Percentiles rank a stretch among this genome's conserved stretches.
phyloP scores from a whole-genome alignment of 2,329 filamentous ascomycete species.

The Colletotrichum sp. region DNA sequence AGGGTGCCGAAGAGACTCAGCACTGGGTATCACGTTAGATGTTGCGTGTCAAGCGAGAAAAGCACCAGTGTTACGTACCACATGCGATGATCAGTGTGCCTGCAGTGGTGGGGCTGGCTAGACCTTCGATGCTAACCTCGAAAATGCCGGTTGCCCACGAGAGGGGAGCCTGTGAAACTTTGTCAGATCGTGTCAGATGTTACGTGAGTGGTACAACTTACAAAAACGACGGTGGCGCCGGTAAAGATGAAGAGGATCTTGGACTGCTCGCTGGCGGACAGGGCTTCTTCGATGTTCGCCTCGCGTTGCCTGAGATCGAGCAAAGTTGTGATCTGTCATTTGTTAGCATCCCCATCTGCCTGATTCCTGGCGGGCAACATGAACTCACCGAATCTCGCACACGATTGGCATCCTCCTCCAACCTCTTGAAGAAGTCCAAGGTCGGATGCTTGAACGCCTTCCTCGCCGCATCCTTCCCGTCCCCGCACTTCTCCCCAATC shows the following conservation, averaged over 20 bases:
- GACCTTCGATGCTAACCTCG: slow-evolving; percentile 7
- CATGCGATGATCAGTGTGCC: slow-evolving; percentile 9
- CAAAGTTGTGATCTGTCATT: slow-evolving; percentile 17
- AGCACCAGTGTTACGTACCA: not conserved
- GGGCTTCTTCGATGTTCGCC: slow-evolving; percentile 23
- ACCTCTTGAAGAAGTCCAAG: slow-evolving; percentile 19
- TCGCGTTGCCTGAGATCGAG: slow-evolving; percentile 21
- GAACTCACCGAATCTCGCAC: slow-evolving; percentile 17
- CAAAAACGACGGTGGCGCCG: slow-evolving; percentile 15
- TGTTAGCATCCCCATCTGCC: not conserved
- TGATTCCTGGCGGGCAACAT: not conserved
- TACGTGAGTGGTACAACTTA: not conserved
- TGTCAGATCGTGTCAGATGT: not conserved
- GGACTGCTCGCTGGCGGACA: slow-evolving; percentile 23
- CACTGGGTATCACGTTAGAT: not conserved
- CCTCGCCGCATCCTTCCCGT: not conserved
- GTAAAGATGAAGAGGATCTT: slow-evolving; percentile 25
- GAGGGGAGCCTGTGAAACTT: not conserved
- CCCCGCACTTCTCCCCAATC: not conserved
- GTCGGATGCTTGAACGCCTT: slow-evolving; percentile 19
- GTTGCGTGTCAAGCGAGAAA: accelerated
- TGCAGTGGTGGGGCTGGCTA: not conserved
- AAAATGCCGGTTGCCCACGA: slow-evolving; percentile 21
- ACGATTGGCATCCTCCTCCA: slow-evolving; percentile 19
- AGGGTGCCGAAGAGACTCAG: slow-evolving; percentile 17